Conservation (phyloP, 2,329 filamentous ascomycete species). For the Calonectria pteridis region DNA sequence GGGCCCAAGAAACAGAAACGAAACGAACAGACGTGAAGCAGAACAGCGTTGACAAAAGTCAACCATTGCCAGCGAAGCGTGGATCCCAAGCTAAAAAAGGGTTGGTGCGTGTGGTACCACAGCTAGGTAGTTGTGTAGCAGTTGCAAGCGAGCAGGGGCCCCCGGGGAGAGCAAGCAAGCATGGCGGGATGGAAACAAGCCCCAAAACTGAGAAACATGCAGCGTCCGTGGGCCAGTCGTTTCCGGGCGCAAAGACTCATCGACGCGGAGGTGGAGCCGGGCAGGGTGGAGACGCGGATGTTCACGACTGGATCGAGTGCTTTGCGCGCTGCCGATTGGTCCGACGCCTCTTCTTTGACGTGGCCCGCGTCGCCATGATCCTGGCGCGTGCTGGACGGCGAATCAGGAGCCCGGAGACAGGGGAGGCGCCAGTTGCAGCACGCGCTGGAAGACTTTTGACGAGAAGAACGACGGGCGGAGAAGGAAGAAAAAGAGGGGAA, state of each 20-base stretch:
- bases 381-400: slow-evolving; percentile 40
- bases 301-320: not conserved
- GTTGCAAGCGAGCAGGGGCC: not conserved
- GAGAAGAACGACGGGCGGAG: not conserved
- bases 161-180: not conserved
- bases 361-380: slow-evolving; percentile 23
- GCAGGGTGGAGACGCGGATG: slow-evolving; percentile 26
- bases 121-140: not conserved
- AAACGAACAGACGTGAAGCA: slow-evolving; percentile 11
- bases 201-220: slow-evolving; percentile 27
- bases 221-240: slow-evolving; percentile 27
- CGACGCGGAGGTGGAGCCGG: slow-evolving; percentile 20
- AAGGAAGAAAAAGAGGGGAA: not conserved
- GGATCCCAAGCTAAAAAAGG: not conserved
- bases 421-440: not conserved
- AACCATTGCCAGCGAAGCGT: slow-evolving; percentile 5
- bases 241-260: not conserved
- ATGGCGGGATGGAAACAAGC: slow-evolving; percentile 9
- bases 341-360: slow-evolving; percentile 20
- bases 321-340: slow-evolving; percentile 25
- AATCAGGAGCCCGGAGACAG: slow-evolving; percentile 30
- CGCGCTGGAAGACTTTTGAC: slow-evolving; percentile 10
- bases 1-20: slow-evolving; percentile 24
- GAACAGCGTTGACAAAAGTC: slow-evolving; percentile 1
- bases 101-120: not conserved